Conservation (phyloP, 176 grass and related monocot species). For the Phoenix dactylifera region DNA sequence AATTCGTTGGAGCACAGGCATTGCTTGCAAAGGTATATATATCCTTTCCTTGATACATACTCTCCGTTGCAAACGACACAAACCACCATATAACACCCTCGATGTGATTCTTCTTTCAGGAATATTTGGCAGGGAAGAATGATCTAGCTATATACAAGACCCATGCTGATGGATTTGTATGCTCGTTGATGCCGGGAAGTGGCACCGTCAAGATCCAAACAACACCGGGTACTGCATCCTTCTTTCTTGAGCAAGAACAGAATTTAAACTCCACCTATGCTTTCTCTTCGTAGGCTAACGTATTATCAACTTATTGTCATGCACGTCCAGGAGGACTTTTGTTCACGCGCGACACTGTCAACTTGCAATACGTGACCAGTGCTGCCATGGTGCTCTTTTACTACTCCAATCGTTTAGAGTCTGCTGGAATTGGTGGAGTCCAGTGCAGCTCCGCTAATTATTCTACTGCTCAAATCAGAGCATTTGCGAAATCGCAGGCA, state of each 20-base stretch:
- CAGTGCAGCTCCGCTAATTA: constrained; percentile 39
- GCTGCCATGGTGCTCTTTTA: constrained; percentile 30
- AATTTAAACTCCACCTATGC: too few species aligned
- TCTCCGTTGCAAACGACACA: too few species aligned
- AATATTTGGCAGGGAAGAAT: constrained; percentile 43
- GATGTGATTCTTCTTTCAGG: constrained; percentile 16
- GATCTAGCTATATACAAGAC: constrained; percentile 41
- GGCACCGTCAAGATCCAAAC: constrained; percentile 37
- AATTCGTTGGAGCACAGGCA: constrained; percentile 44
- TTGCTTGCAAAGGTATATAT: constrained; percentile 33
- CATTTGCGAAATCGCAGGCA: constrained; percentile 51
- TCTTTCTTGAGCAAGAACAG: too few species aligned
- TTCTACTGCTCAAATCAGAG: constrained; percentile 35
- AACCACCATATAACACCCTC: too few species aligned
- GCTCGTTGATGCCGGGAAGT: constrained; percentile 43
- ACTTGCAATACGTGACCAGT: constrained; percentile 37
- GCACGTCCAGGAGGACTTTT: constrained; percentile 23
- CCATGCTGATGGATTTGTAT: constrained; percentile 41
- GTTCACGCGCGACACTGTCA: constrained; percentile 32
- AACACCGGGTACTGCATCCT: constrained; percentile 25
- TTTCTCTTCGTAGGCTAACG: too few species aligned
- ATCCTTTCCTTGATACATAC: neutral
- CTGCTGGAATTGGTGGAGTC: constrained; percentile 1
- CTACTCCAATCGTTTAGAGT: constrained; percentile 33
- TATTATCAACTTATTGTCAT: too few species aligned